These are phyloP conservation scores for Haplographium delicatum DNA, from an alignment of 495 filamentous ascomycete species.

Conservation along the genomic window DNA sequence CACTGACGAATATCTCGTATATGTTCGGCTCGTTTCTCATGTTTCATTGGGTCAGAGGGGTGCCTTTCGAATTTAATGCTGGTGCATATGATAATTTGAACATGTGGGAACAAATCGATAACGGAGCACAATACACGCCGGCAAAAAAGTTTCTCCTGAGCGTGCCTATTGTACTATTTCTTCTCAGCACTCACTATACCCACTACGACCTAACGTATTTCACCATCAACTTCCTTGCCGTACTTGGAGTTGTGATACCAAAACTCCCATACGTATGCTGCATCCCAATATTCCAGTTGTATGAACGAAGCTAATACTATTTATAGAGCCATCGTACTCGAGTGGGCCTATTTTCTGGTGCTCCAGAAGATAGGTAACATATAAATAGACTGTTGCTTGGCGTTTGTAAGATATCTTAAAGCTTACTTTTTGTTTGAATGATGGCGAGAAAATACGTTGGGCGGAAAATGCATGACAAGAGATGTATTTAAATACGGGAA, in stretches of 20 bases:
- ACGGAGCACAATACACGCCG: conserved; percentile 96
- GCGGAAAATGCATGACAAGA: conserved; percentile 10
- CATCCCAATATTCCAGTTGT: neutral
- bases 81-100: conserved; percentile 98
- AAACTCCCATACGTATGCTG: conserved; percentile 86
- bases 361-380: conserved; percentile 47
- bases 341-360: conserved; percentile 58
- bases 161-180: conserved; percentile 89
- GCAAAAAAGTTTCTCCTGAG: conserved; percentile 96
- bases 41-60: conserved; percentile 98
- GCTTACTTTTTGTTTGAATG: conserved; percentile 7
- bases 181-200: conserved; percentile 96
- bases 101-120: conserved; percentile 99
- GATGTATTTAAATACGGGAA: conserved; percentile 21
- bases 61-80: conserved; percentile 99
- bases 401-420: conserved; percentile 26
- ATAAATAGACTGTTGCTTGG: conserved; percentile 10
- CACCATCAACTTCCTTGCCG: conserved; percentile 91
- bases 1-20: conserved; percentile 96
- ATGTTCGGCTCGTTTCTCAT: conserved; percentile 98
- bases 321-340: conserved; percentile 65
- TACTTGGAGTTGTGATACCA: conserved; percentile 86
- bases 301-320: conserved; percentile 18
- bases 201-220: conserved; percentile 97
- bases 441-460: conserved; percentile 14